Evolutionary conservation across 495 filamentous ascomycete genomes (phyloP), one percentile per base, ranked within the genome.

Genomic region (Platismatia glauca): DNA sequence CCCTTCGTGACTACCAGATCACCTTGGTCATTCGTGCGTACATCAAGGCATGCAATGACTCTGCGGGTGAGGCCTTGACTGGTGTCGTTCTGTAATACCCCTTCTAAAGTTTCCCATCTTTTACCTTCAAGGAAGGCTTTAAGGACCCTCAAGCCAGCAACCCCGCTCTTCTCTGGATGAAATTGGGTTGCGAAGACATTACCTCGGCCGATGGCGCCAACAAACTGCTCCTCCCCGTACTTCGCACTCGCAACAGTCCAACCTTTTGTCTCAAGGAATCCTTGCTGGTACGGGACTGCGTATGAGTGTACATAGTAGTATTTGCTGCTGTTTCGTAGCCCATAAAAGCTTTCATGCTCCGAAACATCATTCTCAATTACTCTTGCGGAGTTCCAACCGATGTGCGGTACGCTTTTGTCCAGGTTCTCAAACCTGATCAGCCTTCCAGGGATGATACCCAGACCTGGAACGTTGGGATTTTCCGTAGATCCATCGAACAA

Each of bases 281-380:
- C 90, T 61, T 83, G 75, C 57, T 72, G 73, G 70, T 96, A 91
- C 0, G 86, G 87, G 24, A 86, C 86, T 59, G 91, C 93, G 70
- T 95, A 98, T 2, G 90, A 91, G 75, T 98, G 94, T 39, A 98
- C 91, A 68, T 97, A 98, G 72, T 98, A 98, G 78, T 97, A 98
- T 72, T 97, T 97, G 73, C 89, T 95, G 66, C 77, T 77, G 7
- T 89, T 84, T 52, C 80, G 72, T 56, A 98, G 73, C 48, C 88
- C 92, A 71, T 89, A 96, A 41, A 97, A 78, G 55, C 75, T 82
- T 64, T 78, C 68, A 29, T 71, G 68, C 43, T 78, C 77, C 39
- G 77, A 76, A 39, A 73, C 75, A 35, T 72, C 74, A 0, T 73
- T 74, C 44, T 76, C 77, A 39, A 73, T 76, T 12, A 82, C 79